phyloP scores from a whole-genome alignment of 805 yeast species.

The Starmerella floris region DNA sequence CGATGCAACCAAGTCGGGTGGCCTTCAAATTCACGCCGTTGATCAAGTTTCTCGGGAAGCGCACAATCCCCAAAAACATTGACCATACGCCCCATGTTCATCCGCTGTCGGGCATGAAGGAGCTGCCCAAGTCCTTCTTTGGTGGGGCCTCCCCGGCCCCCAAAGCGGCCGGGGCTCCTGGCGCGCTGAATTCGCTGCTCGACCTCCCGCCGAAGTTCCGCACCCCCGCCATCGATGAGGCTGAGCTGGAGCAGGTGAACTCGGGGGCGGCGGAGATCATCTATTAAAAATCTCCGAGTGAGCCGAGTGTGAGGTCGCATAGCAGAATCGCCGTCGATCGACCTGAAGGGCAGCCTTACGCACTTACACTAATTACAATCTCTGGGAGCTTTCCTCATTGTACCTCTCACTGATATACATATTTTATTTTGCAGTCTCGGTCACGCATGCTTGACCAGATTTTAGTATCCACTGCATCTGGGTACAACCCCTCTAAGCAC shows the following conservation, averaged over 20 bases:
- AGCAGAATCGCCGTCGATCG: no score
- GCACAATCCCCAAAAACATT: slow-evolving; percentile 28
- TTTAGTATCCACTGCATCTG: no score
- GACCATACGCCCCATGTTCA: slow-evolving; percentile 33
- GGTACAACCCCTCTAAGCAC: no score
- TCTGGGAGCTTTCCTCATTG: no score
- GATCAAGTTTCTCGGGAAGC: slow-evolving; percentile 80
- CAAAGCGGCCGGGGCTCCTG: slow-evolving; percentile 20
- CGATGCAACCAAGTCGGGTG: slow-evolving; percentile 9
- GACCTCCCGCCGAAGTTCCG: slow-evolving; percentile 65
- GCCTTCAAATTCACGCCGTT: slow-evolving; percentile 29
- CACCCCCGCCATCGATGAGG: slow-evolving; percentile 46
- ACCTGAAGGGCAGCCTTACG: no score
- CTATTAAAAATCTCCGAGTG: no score
- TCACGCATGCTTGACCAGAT: no score
- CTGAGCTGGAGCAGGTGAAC: slow-evolving; percentile 63
- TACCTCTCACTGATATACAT: no score
- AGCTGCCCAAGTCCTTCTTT: slow-evolving; percentile 30
- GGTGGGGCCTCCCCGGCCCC: slow-evolving; percentile 7
- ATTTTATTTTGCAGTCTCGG: no score
- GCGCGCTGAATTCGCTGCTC: slow-evolving; percentile 35
- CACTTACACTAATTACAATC: no score
- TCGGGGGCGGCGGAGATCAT: slow-evolving; percentile 70
- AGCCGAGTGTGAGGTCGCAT: no score
- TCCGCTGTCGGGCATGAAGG: slow-evolving; percentile 30